Evolutionary conservation across 2,329 filamentous ascomycete species (phyloP), one percentile per base, ranked within the genome.

Genomic region (Hypoxylon rubiginosum): DNA sequence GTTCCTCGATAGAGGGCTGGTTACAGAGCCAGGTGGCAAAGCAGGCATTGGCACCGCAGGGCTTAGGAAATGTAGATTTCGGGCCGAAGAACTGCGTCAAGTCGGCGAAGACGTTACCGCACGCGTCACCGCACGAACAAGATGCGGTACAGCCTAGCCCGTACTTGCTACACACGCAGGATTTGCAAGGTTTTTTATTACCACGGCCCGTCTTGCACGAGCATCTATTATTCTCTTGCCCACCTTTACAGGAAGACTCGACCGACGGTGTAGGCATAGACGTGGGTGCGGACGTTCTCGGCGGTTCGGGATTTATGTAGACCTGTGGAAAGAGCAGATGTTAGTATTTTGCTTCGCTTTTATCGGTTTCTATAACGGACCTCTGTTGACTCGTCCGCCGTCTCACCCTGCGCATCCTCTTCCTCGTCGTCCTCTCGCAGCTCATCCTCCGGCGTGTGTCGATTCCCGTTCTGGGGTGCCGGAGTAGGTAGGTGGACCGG

Each of bases 1-100:
- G 67, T 50, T 78, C 76, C 49, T 77, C 76, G 34, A 77, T 71
- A 43, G 76, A 77, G 13, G 76, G 76, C 36, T 78, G 76, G 53
- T 77, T 77, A 21, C 72, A 74, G 19, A 78, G 64, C 76, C 76
- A 78, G 1, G 74, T 77, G 26, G 76, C 76, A 49, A 77, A 78
- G 62, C 76, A 78, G 3, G 74, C 64, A 48, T 75, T 77, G 19
- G 76, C 72, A 7, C 75, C 73, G 54, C 76, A 78, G 10, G 74
- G 72, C 46, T 74, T 77, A 4, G 74, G 61, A 39, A 77, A 78
- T n/a, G 58, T 59, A 19, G 57, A 61, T 26, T 64, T 59, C 9
- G 76, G 71, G 1, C 76, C 76, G 61, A 78, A 78, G 62, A 77
- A 78, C 48, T 72, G 71, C 2, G 75, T 73, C 39, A 78, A 66